These are phyloP conservation scores for Perkinsus marinus DNA, from an alignment of 169 alveolate species.

Conservation along the genomic window DNA sequence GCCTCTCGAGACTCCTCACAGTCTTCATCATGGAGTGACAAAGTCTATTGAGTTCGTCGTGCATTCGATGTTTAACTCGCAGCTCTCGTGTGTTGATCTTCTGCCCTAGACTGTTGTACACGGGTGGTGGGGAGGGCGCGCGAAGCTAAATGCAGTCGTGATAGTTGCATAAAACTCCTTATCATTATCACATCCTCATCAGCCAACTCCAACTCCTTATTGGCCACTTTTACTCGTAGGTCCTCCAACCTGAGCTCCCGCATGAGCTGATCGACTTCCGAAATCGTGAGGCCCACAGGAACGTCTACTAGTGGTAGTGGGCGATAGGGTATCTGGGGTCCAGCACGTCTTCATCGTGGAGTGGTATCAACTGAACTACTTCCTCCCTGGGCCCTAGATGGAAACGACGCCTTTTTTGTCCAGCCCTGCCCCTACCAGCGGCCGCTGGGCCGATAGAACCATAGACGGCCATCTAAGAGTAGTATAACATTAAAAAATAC, in stretches of 20 bases:
- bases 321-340: slow-evolving; percentile 28
- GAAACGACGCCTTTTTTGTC: background rate
- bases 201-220: slow-evolving; percentile 61
- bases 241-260: slow-evolving; percentile 66
- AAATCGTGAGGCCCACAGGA: slow-evolving; percentile 62
- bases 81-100: slow-evolving; percentile 65
- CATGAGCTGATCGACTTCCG: slow-evolving; percentile 61
- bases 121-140: slow-evolving; percentile 73
- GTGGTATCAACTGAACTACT: background rate
- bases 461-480: background rate
- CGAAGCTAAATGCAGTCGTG: slow-evolving; percentile 2
- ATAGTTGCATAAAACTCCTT: background rate
- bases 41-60: slow-evolving; percentile 55
- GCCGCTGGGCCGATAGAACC: background rate
- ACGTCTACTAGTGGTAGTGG: slow-evolving; percentile 64
- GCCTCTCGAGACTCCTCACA: slow-evolving; percentile 35
- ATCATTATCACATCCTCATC: slow-evolving; percentile 44
- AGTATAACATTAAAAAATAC: background rate
- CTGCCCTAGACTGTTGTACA: slow-evolving; percentile 60
- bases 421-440: background rate
- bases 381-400: background rate
- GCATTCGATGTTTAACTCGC: slow-evolving; percentile 59
- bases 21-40: slow-evolving; percentile 55
- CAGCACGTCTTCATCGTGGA: background rate
- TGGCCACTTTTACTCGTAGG: slow-evolving; percentile 48